Percentiles rank a stretch among this genome's conserved stretches.
Conservation (phyloP, 2,329 filamentous ascomycete species). For the Trichoderma sp. region DNA sequence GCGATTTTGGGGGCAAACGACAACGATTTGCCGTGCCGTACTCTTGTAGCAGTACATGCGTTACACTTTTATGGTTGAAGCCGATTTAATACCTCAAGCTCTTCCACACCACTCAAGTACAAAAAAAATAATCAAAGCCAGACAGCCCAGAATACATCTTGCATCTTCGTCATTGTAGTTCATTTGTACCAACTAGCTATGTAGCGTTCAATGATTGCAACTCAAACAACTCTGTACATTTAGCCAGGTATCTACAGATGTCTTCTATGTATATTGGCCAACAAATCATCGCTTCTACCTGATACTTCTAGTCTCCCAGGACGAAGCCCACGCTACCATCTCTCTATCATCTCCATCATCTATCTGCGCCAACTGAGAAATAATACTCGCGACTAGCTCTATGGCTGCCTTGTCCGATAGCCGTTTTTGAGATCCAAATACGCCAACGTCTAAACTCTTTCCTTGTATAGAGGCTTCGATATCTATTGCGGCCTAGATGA, state of each 20-base stretch:
- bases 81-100: too few species aligned
- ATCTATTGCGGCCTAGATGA: constrained; percentile 45
- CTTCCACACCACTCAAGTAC: too few species aligned
- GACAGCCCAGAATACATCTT: too few species aligned
- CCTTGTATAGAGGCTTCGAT: constrained; percentile 45
- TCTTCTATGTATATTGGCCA: background rate
- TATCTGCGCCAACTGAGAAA: constrained; percentile 29
- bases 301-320: background rate
- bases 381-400: constrained; percentile 36
- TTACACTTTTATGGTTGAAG: too few species aligned
- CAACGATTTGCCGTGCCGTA: background rate
- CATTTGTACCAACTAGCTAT: background rate
- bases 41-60: too few species aligned
- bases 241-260: background rate
- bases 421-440: constrained; percentile 44
- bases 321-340: constrained; percentile 6
- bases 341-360: background rate
- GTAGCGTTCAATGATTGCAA: background rate
- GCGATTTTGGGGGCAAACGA: background rate
- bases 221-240: background rate
- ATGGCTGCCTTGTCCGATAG: constrained; percentile 37
- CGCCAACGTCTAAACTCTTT: constrained; percentile 44
- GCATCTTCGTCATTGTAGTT: too few species aligned
- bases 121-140: too few species aligned
- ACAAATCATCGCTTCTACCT: background rate